Evolutionary conservation across 1,284 basidiomycete genomes (phyloP).

Genomic region (Naganishia cerealis): DNA sequence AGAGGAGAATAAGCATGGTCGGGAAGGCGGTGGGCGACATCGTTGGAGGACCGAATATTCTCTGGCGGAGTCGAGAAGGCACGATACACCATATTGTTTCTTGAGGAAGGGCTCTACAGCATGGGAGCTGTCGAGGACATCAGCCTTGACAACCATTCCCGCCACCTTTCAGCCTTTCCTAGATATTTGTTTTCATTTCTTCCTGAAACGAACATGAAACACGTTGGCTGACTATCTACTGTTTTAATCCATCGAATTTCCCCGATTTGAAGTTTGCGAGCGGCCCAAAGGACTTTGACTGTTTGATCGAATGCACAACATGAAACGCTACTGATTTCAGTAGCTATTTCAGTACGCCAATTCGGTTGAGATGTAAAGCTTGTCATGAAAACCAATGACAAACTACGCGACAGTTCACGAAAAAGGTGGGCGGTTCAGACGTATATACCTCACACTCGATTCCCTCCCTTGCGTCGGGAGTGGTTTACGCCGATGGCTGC

Average conservation of each 20-base stretch:
- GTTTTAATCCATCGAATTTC: too few relatives aligned
- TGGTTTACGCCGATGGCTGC: too few relatives aligned
- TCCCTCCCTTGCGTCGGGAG: too few relatives aligned
- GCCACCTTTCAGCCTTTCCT: slow-evolving; percentile 20
- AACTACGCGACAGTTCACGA: too few relatives aligned
- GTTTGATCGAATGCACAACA: too few relatives aligned
- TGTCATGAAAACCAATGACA: too few relatives aligned
- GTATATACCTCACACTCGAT: too few relatives aligned
- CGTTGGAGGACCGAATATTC: not conserved
- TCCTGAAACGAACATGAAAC: slow-evolving; percentile 1
- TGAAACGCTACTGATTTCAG: not conserved
- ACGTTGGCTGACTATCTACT: not conserved
- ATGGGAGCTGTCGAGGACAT: too few relatives aligned
- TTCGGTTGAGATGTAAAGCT: too few relatives aligned
- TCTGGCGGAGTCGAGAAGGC: slow-evolving; percentile 18
- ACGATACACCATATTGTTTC: not conserved
- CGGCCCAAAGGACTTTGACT: not conserved
- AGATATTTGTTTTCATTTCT: slow-evolving; percentile 16
- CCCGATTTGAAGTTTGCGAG: not conserved
- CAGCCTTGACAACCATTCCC: slow-evolving; percentile 1
- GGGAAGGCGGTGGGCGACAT: not conserved
- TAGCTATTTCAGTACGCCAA: too few relatives aligned
- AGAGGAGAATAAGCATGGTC: slow-evolving; percentile 22
- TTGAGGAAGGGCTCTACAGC: not conserved
- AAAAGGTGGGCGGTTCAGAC: too few relatives aligned